Evolutionary conservation across 1,284 basidiomycete genomes (phyloP), one percentile per base, ranked within the genome.

Genomic region (Apiotrichum gracile): DNA sequence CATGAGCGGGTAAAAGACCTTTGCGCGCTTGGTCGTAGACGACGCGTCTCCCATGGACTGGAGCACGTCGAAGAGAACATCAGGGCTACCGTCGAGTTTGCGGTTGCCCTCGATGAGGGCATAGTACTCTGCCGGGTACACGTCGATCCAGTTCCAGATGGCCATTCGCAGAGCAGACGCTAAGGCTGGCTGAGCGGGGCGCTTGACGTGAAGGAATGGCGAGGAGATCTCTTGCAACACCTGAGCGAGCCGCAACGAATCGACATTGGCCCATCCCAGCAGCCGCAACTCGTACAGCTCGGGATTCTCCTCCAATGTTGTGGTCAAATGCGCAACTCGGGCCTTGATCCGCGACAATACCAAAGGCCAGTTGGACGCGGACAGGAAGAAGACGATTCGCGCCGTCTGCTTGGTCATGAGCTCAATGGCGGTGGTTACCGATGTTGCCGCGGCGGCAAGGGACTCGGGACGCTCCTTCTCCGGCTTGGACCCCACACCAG

Each of bases 111-210:
- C 78, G 38, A 90, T 79, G 5, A 85, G 79, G 5, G 86, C 84
- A 47, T 86, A 85, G 69, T 85, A 96, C 66, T 97, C 90, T 13
- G 79, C 75, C 0, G 90, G 87, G 66, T 86, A 88, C 16, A 84
- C 79, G 44, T 88, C 85, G 46, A 96, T 86, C 91, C 91, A 97
- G 56, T 88, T 89, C 91, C 91, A 94, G 27, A 96, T 80, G 0
- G 88, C 88, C 33, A 83, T 80, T 16, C 90, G 83, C 31, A 97
- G 78, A 19, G 86, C 84, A 7, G 82, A 77, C 0, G 89, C 85
- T 31, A 92, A 79, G 0, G 86, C 83, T 5, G 82, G 75, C 63
- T 91, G 88, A 0, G 85, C 82, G 34, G 87, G 84, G 39, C 80
- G 81, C 63, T 84, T 85, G 81, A 96, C 86, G 67, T 88, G 88